phyloP scores from a whole-genome alignment of 1,284 basidiomycete genomes.

The Rhodotorula sp. region DNA sequence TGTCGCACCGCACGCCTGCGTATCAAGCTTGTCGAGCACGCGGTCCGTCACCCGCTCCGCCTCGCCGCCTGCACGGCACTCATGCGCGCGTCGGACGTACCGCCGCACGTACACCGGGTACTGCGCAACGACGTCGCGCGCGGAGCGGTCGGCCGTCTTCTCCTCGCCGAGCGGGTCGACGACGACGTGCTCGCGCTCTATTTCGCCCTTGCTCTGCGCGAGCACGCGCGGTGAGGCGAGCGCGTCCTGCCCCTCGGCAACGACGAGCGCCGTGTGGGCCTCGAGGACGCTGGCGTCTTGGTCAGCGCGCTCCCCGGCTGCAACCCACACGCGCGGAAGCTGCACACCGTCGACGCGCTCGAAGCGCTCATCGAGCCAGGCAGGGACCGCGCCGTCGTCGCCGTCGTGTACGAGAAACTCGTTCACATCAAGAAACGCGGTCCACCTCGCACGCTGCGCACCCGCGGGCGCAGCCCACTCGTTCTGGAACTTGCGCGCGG shows the following conservation, averaged over 20 bases:
- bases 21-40: background rate
- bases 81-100: background rate
- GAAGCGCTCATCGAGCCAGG: conserved; percentile 11
- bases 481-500: conserved; percentile 6
- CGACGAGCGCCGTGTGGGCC: background rate
- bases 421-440: conserved; percentile 20
- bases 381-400: background rate
- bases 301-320: background rate
- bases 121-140: background rate
- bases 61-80: background rate
- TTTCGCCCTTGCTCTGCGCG: too few species aligned
- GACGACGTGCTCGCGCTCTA: background rate
- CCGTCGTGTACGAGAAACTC: conserved; percentile 9
- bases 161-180: too few species aligned
- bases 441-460: conserved; percentile 3
- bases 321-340: conserved; percentile 5
- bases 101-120: background rate
- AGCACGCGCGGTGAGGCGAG: background rate
- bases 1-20: background rate
- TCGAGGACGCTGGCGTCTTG: background rate
- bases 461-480: background rate
- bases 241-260: background rate
- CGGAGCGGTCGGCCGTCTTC: too few species aligned
- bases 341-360: conserved; percentile 3
- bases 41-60: background rate